Base-by-base conservation (phyloP, 192 early-diverging fungal species). In the Globomyces pollinis-pini region DNA sequence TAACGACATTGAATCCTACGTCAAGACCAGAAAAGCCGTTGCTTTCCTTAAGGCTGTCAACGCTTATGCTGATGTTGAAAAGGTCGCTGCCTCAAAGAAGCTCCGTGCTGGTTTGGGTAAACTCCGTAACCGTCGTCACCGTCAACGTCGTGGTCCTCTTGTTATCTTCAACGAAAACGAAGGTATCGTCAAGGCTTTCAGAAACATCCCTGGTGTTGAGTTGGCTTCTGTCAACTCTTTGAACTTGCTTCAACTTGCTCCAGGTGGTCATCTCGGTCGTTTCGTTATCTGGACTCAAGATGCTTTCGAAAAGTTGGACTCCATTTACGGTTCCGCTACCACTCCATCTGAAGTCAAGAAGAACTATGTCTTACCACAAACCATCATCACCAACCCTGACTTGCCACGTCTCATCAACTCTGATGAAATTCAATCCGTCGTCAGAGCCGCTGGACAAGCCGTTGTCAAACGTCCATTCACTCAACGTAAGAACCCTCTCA, bases 401-500 rank as follows among this genome's bases (percentile, higher is more conserved):
- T 81, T 99, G 57, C 77, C 87, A 62, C 87, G 93, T 72, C 70
- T 99, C 62, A 96, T 99, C 76, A 90, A 93, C 80, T 96, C 93
- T 62, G 84, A 86, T 65, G 93, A 97, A 82, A 84, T 99, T 70
- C 96, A 99, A 79, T 84, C 88, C 54, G 90, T 93, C 57, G 84
- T 96, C 61, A 84, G 86, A 53, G 76, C 87, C 63, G 92, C 93
- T 47, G 88, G 90, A 53, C 61, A 81, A 65, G 71, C 83, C 69
- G 60, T 76, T 67, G 81, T 81, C 78, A 89, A 90, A 83, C 88
- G 94, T 64, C 93, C 96, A 15, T 94, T 81, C 86, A 84, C 86
- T 62, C 91, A 94, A 76, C 93, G 96, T 88, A 96, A 96, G 89
- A 98, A 98, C 91, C 94, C 93, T 44, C 85, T 98, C 71, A 79